phyloP scores from a whole-genome alignment of 225 moss, liverwort and hornwort species.

The Pseudisothecium myosuroides region DNA sequence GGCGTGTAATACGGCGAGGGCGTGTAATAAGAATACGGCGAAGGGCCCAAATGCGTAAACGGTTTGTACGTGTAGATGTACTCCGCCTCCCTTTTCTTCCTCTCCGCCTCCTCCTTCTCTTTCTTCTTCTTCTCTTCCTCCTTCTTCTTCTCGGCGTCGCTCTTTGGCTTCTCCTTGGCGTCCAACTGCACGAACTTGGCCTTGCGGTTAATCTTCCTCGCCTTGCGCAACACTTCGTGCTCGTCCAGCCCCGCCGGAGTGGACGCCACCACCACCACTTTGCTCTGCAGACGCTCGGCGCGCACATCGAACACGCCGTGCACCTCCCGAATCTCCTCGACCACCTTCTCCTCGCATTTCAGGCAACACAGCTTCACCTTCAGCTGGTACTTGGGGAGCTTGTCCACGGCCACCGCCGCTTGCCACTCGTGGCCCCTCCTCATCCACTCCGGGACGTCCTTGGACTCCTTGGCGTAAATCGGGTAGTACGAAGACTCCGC shows the following conservation, averaged over 20 bases:
- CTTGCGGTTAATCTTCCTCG: constrained; percentile 1
- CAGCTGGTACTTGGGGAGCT: constrained; percentile 19
- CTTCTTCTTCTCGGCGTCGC: not conserved
- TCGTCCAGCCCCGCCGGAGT: not conserved
- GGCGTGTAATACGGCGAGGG: no score
- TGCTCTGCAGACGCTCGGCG: not conserved
- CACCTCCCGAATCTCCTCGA: constrained; percentile 23
- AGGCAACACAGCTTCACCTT: constrained; percentile 24
- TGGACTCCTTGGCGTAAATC: constrained; percentile 26
- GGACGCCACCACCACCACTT: constrained; percentile 24
- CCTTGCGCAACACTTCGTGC: not conserved
- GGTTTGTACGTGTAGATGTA: not conserved
- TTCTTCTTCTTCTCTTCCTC: not conserved
- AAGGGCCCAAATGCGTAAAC: not conserved
- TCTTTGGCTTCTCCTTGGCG: constrained; percentile 8
- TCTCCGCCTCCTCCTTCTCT: not conserved
- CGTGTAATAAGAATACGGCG: not conserved
- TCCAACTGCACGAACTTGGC: constrained; percentile 10
- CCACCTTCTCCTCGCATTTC: constrained; percentile 27
- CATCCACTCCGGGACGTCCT: constrained; percentile 37
- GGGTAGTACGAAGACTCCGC: not conserved
- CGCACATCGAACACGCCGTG: constrained; percentile 18
- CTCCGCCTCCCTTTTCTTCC: not conserved
- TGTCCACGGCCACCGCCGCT: constrained; percentile 6
- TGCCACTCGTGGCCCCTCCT: constrained; percentile 14